Base-by-base conservation (phyloP, 768 basidiomycete genomes). In the Boletus sp. region DNA sequence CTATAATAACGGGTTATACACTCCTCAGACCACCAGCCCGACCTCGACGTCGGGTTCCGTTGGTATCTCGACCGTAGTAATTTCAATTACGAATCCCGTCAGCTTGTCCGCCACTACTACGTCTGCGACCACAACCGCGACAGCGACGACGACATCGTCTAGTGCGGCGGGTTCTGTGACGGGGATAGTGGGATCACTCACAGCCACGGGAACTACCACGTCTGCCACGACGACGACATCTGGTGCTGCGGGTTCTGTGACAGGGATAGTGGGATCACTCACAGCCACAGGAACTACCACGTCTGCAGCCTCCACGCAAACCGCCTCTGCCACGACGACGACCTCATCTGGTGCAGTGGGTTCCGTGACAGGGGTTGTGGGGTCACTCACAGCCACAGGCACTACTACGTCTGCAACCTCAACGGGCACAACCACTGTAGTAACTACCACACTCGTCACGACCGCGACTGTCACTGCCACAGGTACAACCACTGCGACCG, bases 1-100 rank as follows among this genome's bases (percentile, higher is more conserved):
- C 27, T 66, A 52, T 34, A 53, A 64, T 34, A 51, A 64, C 43
- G 64, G 59, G 14, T 40, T 27, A 43, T 41, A 61, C 19, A 38
- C 45, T 35, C 54, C 50, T 30, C 49, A 42, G 30, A 35, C 32
- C 8, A n/a, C 17, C n/a, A 29, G 15, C 30, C 47, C 23, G 35
- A 33, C 37, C 19, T 34, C 50, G 50, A 41, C 50, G 19, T 35
- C 49, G 10, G 19, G n/a, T 21, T 6, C 47, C 38, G 2, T 0
- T 9, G 1, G 5, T 34, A 1, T 35, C 21, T 38, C 47, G 34
- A 61, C 58, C 39, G 5, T 33, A 4, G 15, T 25, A 7, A 0
- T 42, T 21, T 35, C 54, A 4, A 3, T 34, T 5, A 41, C 55
- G 56, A 39, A 23, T 10, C 35, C 44, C 13, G 7, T n/a, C 11